phyloP scores from a whole-genome alignment of 2,329 filamentous ascomycete species.

The Verticillium dahliae region DNA sequence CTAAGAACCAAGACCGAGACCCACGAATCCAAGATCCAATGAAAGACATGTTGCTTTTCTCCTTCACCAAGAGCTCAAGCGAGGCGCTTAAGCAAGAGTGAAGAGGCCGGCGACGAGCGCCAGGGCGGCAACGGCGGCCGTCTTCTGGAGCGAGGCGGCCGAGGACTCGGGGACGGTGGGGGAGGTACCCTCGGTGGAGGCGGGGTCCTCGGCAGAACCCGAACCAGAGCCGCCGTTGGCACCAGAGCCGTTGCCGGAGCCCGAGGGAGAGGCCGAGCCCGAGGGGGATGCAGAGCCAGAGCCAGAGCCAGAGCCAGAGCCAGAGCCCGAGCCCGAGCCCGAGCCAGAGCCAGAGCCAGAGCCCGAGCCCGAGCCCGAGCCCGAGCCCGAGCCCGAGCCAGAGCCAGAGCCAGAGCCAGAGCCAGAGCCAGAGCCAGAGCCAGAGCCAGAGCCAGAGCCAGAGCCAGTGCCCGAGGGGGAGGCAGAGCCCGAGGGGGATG shows the following conservation, averaged over 20 bases:
- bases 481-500: too few species aligned
- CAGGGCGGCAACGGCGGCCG: constrained; percentile 9
- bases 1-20: background rate
- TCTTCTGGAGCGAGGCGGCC: constrained; percentile 1
- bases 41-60: background rate
- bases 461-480: background rate
- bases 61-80: background rate
- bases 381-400: too few species aligned
- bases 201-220: background rate
- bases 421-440: constrained; percentile 10
- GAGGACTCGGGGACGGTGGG: constrained; percentile 5
- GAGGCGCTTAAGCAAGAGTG: constrained; percentile 10
- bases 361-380: too few species aligned
- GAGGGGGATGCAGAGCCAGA: constrained; percentile 3
- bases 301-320: constrained; percentile 10
- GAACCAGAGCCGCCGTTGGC: too few species aligned
- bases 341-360: constrained; percentile 10
- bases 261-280: background rate
- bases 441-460: constrained; percentile 9
- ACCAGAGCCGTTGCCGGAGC: too few species aligned
- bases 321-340: constrained; percentile 5
- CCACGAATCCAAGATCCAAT: background rate
- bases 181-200: constrained; percentile 1
- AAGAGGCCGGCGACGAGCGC: constrained; percentile 11
- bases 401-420: constrained; percentile 10